A percentile compares a stretch with the other conserved stretches of the same genome.
phyloP scores from a whole-genome alignment of 148 eudicot genomes.

The Rhododendron kiyosumense region DNA sequence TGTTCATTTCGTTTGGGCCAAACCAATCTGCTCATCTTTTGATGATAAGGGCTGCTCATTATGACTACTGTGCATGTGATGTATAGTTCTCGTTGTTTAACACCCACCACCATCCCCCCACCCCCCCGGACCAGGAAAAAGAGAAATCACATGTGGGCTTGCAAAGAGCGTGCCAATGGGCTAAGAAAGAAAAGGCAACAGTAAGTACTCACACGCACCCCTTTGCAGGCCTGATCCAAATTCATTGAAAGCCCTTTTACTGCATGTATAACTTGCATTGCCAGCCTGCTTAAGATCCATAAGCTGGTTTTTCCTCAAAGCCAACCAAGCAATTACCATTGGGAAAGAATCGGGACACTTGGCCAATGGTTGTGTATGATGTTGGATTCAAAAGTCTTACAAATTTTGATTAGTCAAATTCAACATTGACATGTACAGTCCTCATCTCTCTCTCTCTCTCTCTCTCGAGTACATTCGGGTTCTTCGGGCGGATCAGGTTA shows the following conservation, averaged over 20 bases:
- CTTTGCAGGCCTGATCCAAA: not conserved
- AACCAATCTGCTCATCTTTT: not conserved
- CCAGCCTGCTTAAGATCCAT: not conserved
- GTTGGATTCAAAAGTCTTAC: too few relatives aligned
- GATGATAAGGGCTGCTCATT: not conserved
- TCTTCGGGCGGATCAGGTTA: slow-evolving; percentile 80
- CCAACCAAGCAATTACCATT: too few relatives aligned
- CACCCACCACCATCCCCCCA: too few relatives aligned
- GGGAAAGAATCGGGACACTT: too few relatives aligned
- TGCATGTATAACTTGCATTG: not conserved
- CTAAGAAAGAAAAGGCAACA: not conserved
- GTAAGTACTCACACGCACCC: not conserved
- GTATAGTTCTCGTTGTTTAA: too few relatives aligned
- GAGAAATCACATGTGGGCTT: not conserved
- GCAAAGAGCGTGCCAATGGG: not conserved
- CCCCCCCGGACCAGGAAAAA: not conserved
- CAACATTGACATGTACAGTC: too few relatives aligned
- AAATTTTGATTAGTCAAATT: too few relatives aligned
- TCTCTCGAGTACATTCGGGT: slow-evolving; percentile 61
- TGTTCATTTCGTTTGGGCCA: not conserved
- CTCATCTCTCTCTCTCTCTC: too few relatives aligned
- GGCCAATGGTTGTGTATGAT: too few relatives aligned
- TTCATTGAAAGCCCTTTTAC: not conserved
- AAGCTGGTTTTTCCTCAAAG: too few relatives aligned
- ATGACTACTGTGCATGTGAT: not conserved